Evolutionary conservation across 1,139 yeast species (phyloP), one percentile per base, ranked within the genome.

Genomic region (Taphrina communis): DNA sequence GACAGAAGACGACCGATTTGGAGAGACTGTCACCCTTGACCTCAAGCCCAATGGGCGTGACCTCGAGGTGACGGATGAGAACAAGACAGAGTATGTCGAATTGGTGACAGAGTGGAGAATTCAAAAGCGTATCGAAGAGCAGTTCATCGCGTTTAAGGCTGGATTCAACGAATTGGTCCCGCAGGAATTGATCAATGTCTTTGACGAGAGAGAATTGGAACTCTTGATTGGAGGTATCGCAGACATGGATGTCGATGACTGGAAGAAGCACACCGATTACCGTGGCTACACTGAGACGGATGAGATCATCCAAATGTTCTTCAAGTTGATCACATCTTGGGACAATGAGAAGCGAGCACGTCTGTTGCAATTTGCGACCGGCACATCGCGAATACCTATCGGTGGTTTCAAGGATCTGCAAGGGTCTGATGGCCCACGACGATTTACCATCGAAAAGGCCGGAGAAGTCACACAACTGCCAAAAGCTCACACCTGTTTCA

Each of bases 221-320:
- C 82, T 95, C 77, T 85, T 94, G 77, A 95, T 94, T 79, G 99
- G 99, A 78, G 99, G 99, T 78, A 88, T 94, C 77, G 96, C 98
- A 1, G 99, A 94, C 76, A 94, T 94, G 76, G 99, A 94, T 79
- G 89, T 92, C 71, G 97, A 92, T 74, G 99, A 94, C 81, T 94
- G 99, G 99, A 93, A 92, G 81, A 93, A 92, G 79, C 97, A 94
- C 79, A 94, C 99, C 39, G 99, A 94, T 79, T 94, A 94, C 80
- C 86, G 99, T 81, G 99, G 99, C 8, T 94, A 93, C 80, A 95
- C 92, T 77, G 99, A 94, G 80, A 87, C 86, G 73, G 99, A 95
- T 80, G 97, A 92, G 80, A 97, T 92, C 68, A 65, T 66, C 35
- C 71, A 71, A 58, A 70, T 68, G 67, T 66, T 69, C 55, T 51